Conservation (phyloP, 1,284 basidiomycete species). For the Ceratobasidium sp. region DNA sequence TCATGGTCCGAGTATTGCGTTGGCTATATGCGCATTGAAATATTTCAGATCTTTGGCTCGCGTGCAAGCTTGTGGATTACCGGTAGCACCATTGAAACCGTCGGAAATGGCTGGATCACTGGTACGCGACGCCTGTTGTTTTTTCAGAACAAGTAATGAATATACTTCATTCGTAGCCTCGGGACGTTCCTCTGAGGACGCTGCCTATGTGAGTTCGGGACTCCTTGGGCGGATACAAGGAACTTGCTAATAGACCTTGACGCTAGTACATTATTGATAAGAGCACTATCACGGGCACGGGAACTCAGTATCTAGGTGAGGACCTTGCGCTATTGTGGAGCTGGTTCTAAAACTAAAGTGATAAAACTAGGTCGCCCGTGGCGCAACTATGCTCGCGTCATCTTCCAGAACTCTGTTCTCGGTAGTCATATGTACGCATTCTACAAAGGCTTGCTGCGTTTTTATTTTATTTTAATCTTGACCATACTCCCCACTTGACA, state of each 20-base stretch:
- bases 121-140: conserved; percentile 16
- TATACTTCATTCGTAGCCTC: conserved; percentile 2
- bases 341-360: not conserved
- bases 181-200: conserved; percentile 43
- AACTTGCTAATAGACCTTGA: too few species aligned
- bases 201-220: conserved; percentile 45
- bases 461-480: too few species aligned
- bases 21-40: not conserved
- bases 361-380: not conserved
- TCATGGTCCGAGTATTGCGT: not conserved
- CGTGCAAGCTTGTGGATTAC: conserved; percentile 43
- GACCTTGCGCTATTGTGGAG: too few species aligned
- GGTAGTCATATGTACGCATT: not conserved
- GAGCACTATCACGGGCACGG: conserved; percentile 39
- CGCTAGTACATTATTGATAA: conserved; percentile 46
- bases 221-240: not conserved
- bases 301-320: conserved; percentile 30
- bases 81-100: conserved; percentile 41
- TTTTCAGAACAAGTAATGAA: not conserved
- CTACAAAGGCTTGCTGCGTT: not conserved
- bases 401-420: conserved; percentile 44
- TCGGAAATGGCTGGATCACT: conserved; percentile 47
- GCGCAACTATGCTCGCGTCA: conserved; percentile 46
- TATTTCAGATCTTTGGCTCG: conserved; percentile 24
- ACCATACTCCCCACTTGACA: not conserved